Evolutionary conservation across 192 early-diverging fungal species (phyloP).

Genomic region (Coemansia biformis): DNA sequence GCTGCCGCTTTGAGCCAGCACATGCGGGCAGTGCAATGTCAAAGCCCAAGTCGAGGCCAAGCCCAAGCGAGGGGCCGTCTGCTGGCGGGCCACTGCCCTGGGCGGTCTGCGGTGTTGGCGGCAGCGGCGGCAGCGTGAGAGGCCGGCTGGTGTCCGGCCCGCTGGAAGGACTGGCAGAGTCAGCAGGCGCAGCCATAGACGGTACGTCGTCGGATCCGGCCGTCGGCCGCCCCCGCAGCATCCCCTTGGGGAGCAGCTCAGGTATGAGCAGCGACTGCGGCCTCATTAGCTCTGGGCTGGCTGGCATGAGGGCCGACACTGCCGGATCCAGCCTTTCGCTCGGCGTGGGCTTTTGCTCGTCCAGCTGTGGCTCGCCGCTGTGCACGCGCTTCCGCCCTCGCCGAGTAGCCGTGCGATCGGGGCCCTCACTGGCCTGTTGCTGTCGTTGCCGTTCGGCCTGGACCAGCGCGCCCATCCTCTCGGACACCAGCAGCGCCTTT

Average conservation of each 20-base stretch:
- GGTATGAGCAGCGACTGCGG: slow-evolving; percentile 45
- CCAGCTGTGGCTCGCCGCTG: too few relatives aligned
- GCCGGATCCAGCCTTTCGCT: too few relatives aligned
- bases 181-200: neutral
- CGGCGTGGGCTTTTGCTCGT: too few relatives aligned
- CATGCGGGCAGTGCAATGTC: slow-evolving; percentile 18
- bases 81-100: too few relatives aligned
- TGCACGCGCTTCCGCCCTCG: too few relatives aligned
- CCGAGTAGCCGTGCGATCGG: too few relatives aligned
- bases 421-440: too few relatives aligned
- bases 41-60: slow-evolving; percentile 39
- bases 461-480: slow-evolving; percentile 17
- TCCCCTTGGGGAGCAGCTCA: slow-evolving; percentile 35
- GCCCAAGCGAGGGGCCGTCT: slow-evolving; percentile 7
- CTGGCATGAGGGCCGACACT: neutral
- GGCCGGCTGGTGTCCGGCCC: too few relatives aligned
- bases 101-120: slow-evolving; percentile 1
- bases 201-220: neutral
- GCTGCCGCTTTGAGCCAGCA: too few relatives aligned
- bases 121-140: too few relatives aligned
- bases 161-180: neutral
- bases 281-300: slow-evolving; percentile 13
- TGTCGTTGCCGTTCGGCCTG: slow-evolving; percentile 15
- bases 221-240: too few relatives aligned
- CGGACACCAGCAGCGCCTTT: slow-evolving; percentile 18